Conservation (phyloP, 2,329 filamentous ascomycete genomes). For the Beauveria varroae region DNA sequence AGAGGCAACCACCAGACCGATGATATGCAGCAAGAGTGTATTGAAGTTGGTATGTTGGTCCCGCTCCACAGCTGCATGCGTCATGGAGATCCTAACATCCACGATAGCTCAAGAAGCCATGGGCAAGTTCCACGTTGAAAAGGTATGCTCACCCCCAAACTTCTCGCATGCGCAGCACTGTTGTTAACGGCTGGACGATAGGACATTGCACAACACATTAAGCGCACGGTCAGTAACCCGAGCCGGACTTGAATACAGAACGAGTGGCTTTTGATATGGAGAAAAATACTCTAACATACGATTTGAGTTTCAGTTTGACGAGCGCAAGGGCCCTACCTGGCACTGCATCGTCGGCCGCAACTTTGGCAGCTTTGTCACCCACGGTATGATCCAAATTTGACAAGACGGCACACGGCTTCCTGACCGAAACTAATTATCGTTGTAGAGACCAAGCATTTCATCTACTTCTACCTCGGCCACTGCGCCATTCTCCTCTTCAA, state of each 20-base stretch:
- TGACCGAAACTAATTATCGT: not conserved
- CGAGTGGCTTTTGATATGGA: not conserved
- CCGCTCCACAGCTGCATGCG: not conserved
- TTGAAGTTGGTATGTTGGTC: conserved; percentile 71
- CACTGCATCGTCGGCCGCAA: conserved; percentile 98
- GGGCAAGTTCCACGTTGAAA: conserved; percentile 55
- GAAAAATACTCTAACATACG: not conserved
- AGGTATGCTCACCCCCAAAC: conserved; percentile 29
- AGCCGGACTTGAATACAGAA: not conserved
- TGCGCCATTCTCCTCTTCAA: conserved; percentile 98
- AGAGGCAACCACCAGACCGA: conserved; percentile 58
- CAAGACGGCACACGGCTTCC: not conserved
- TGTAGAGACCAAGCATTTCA: conserved; percentile 97
- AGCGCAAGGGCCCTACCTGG: conserved; percentile 95
- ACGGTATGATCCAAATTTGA: conserved; percentile 53
- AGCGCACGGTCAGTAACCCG: conserved; percentile 63
- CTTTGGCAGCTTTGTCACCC: conserved; percentile 98
- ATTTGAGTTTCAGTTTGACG: conserved; percentile 67
- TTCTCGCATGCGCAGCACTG: not conserved
- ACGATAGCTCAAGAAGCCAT: conserved; percentile 53
- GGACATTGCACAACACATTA: conserved; percentile 95
- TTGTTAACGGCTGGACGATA: conserved; percentile 30
- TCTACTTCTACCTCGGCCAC: conserved; percentile 99
- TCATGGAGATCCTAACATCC: not conserved
- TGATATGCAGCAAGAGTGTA: conserved; percentile 92